Percentiles rank a stretch among this genome's conserved stretches.
Evolutionary conservation across 768 basidiomycete genomes (phyloP).

Genomic region (Tylopilus felleus): DNA sequence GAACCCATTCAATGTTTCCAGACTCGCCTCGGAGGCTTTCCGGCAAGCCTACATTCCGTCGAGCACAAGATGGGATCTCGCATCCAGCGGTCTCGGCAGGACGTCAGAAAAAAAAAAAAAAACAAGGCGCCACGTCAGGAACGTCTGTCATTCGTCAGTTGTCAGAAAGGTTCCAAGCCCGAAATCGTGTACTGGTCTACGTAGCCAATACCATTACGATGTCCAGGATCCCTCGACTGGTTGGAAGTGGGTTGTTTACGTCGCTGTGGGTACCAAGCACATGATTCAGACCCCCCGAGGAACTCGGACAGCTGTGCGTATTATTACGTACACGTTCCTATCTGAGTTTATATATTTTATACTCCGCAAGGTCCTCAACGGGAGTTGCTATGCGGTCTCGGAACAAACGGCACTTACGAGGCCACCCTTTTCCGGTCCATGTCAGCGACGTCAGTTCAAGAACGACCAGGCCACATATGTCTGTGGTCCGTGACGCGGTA

Average conservation of each 20-base stretch:
- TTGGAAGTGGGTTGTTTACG: background rate
- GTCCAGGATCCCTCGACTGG: background rate
- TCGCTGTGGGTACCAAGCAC: background rate
- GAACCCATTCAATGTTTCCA: background rate
- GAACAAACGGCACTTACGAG: constrained; percentile 17
- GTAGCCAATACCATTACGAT: background rate
- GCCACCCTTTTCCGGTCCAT: constrained; percentile 29
- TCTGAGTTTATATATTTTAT: constrained; percentile 8
- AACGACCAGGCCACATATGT: constrained; percentile 26
- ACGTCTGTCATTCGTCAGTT: background rate
- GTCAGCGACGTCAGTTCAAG: constrained; percentile 27
- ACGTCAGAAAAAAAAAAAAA: constrained; percentile 18
- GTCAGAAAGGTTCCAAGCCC: background rate
- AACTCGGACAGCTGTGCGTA: background rate
- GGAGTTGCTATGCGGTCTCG: constrained; percentile 33
- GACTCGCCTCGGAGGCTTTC: background rate
- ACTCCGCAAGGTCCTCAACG: constrained; percentile 21
- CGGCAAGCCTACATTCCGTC: background rate
- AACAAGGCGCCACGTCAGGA: constrained; percentile 23
- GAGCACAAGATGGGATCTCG: constrained; percentile 17
- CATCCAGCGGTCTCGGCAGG: constrained; percentile 11
- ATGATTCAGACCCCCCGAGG: background rate
- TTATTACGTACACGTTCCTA: constrained; percentile 9
- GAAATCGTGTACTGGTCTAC: background rate
- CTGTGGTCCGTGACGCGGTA: constrained; percentile 23